Percentiles rank a stretch among this genome's conserved stretches.
phyloP scores from a whole-genome alignment of 164 flowering plant species.

The Tetrastigma voinierianum region DNA sequence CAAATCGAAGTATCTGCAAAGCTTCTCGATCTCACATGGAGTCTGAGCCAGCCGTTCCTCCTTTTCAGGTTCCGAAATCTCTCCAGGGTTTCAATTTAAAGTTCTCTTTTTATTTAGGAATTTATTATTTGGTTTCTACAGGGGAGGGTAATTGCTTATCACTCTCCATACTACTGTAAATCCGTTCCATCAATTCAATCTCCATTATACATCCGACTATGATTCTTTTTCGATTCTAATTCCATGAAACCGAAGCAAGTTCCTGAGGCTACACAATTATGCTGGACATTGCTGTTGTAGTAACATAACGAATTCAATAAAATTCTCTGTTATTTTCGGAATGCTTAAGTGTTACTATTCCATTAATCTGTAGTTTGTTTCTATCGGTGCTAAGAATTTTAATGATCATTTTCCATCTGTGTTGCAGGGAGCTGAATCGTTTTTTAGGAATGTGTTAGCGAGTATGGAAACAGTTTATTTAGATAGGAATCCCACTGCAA shows the following conservation, averaged over 20 bases:
- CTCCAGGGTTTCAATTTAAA: no score
- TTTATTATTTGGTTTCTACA: no score
- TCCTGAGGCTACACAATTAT: no score
- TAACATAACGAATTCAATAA: no score
- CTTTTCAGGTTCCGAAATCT: constrained; percentile 9
- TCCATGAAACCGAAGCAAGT: no score
- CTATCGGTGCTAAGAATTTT: constrained; percentile 3
- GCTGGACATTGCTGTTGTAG: no score
- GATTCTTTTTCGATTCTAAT: no score
- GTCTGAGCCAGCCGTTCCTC: constrained; percentile 6
- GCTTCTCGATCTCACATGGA: constrained; percentile 13
- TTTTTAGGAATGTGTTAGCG: constrained; percentile 62
- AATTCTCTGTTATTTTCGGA: neutral
- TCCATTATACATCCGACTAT: no score
- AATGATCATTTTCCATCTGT: neutral
- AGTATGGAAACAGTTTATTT: constrained; percentile 78
- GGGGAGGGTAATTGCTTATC: neutral
- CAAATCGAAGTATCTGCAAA: constrained; percentile 9
- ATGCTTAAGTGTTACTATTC: neutral
- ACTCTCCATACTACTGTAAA: no score
- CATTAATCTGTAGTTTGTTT: constrained; percentile 10
- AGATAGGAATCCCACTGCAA: constrained; percentile 81
- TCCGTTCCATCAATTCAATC: no score
- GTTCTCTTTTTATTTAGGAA: no score
- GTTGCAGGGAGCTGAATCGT: constrained; percentile 66